Evolutionary conservation across 106 monocot species (phyloP).

Genomic region (Acorus calamus): DNA sequence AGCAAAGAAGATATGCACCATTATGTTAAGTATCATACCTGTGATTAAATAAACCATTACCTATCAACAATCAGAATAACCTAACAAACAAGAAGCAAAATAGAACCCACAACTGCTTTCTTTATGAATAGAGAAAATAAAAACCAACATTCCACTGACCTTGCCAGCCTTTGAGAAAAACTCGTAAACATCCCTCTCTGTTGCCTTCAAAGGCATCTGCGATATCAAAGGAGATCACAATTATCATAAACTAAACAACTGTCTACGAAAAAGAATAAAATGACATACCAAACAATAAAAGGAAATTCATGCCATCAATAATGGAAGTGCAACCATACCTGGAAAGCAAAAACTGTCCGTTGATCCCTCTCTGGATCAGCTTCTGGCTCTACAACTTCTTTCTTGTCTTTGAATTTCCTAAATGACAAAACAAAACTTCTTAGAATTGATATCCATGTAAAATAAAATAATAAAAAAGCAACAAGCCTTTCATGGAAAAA

Average conservation of each 20-base stretch:
- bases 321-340: constrained; percentile 19
- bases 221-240: background rate
- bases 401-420: constrained; percentile 58
- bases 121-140: too few species aligned
- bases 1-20: constrained; percentile 5
- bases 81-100: constrained; percentile 30
- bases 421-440: too few species aligned
- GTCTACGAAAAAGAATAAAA: too few species aligned
- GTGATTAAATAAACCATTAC: constrained; percentile 20
- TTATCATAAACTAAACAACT: constrained; percentile 1
- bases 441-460: too few species aligned
- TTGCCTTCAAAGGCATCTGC: constrained; percentile 73
- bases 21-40: constrained; percentile 32
- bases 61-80: constrained; percentile 20
- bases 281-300: background rate
- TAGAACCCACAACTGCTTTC: too few species aligned
- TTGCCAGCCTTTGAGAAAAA: constrained; percentile 83
- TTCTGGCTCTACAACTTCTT: constrained; percentile 49
- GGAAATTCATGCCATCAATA: too few species aligned
- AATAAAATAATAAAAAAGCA: too few species aligned
- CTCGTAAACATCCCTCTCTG: constrained; percentile 72
- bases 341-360: constrained; percentile 86
- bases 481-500: too few species aligned
- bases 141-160: constrained; percentile 20
- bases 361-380: constrained; percentile 89